These are phyloP conservation scores for Actinomortierella ambigua DNA, from an alignment of 371 early-diverging fungal species.

Conservation along the genomic window DNA sequence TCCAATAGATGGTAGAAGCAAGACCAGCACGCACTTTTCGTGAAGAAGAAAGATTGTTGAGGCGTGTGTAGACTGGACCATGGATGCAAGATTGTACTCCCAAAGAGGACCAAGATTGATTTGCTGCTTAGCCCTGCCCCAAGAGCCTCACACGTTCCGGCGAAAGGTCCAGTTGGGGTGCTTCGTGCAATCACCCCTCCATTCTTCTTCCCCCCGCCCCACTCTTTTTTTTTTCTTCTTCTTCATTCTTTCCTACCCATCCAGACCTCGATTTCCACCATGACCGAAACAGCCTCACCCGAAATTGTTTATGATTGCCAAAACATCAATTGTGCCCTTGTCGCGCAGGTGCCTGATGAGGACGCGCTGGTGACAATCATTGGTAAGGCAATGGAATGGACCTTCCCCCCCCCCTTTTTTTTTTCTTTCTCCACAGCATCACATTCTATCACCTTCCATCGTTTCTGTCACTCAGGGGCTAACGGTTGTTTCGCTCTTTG, in stretches of 20 bases:
- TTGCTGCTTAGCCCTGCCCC: not conserved
- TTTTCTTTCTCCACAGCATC: not conserved
- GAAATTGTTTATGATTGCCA: constrained; percentile 28
- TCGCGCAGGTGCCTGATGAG: constrained; percentile 24
- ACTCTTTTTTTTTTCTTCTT: constrained; percentile 11
- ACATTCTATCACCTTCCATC: not conserved
- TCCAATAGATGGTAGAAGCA: too few relatives aligned
- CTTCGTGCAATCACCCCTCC: constrained; percentile 3
- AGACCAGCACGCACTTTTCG: too few relatives aligned
- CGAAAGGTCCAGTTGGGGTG: too few relatives aligned
- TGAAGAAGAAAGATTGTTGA: too few relatives aligned
- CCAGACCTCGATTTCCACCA: constrained; percentile 1
- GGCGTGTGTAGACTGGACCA: too few relatives aligned
- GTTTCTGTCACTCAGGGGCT: not conserved
- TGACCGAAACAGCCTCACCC: constrained; percentile 29
- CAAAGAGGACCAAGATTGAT: constrained; percentile 9
- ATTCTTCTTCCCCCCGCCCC: constrained; percentile 8
- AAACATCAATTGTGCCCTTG: constrained; percentile 32
- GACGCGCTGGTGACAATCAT: constrained; percentile 38
- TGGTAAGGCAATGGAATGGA: constrained; percentile 10
- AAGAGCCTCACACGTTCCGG: not conserved
- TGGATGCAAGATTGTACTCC: too few relatives aligned
- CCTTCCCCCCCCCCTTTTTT: not conserved
- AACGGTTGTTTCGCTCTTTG: not conserved
- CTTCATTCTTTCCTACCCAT: not conserved